Evolutionary conservation across 2,329 filamentous ascomycete genomes (phyloP).

Genomic region (Xylaria sp.): DNA sequence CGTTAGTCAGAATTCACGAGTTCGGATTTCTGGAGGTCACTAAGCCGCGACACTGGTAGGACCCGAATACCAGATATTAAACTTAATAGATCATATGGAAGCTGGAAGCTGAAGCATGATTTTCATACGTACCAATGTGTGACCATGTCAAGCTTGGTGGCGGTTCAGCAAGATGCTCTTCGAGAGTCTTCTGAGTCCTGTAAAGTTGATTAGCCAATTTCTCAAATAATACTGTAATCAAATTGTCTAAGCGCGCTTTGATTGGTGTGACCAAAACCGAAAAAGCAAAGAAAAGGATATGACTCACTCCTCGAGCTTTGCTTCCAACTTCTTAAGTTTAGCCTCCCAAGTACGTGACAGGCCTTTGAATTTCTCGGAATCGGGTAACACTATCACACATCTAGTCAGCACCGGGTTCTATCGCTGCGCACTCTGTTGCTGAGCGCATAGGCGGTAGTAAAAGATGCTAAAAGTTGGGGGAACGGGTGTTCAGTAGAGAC

Average conservation of each 20-base stretch:
- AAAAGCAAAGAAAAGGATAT: not conserved
- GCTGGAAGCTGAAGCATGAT: not conserved
- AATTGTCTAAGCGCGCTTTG: not conserved
- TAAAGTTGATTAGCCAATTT: slow-evolving; percentile 11
- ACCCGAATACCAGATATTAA: not conserved
- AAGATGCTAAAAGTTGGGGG: not conserved
- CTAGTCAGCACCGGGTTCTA: slow-evolving; percentile 19
- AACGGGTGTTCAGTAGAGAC: not conserved
- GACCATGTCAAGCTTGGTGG: slow-evolving; percentile 40
- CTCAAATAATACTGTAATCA: not conserved
- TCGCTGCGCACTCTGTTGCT: not conserved
- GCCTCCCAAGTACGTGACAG: slow-evolving; percentile 42
- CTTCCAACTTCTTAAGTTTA: slow-evolving; percentile 41
- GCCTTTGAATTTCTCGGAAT: slow-evolving; percentile 41
- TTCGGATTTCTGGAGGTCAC: not conserved
- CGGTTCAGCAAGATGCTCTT: slow-evolving; percentile 38
- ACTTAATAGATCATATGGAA: not conserved
- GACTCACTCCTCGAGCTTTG: slow-evolving; percentile 42
- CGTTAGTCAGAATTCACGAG: slow-evolving; percentile 15
- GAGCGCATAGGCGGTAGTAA: not conserved
- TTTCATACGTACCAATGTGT: slow-evolving; percentile 36
- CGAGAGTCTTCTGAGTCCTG: slow-evolving; percentile 34
- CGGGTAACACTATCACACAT: slow-evolving; percentile 38
- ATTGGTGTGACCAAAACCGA: not conserved
- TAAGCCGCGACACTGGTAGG: not conserved